phyloP scores from a whole-genome alignment of 495 filamentous ascomycete genomes.

The Penicillium egyptiacum region DNA sequence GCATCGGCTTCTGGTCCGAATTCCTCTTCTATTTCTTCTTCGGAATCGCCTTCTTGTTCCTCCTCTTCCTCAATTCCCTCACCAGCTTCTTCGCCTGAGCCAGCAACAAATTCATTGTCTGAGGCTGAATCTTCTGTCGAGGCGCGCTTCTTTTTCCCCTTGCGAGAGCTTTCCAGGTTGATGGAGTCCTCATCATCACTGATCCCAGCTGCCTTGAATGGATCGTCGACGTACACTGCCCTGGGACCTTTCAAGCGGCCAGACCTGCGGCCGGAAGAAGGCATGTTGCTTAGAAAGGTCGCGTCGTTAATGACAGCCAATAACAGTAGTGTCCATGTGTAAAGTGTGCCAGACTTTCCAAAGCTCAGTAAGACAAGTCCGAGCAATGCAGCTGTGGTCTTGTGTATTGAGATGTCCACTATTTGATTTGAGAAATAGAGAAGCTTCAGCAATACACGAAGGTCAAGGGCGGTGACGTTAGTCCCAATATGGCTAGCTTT shows the following conservation, averaged over 20 bases:
- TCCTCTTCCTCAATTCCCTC: slow-evolving; percentile 21
- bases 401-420: slow-evolving; percentile 2
- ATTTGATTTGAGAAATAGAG: slow-evolving; percentile 1
- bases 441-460: slow-evolving; percentile 12
- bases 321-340: background rate
- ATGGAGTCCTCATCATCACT: slow-evolving; percentile 34
- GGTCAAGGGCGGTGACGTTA: slow-evolving; percentile 5
- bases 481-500: background rate
- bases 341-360: too few species aligned
- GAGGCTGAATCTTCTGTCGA: slow-evolving; percentile 27
- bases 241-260: slow-evolving; percentile 34
- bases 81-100: slow-evolving; percentile 29
- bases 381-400: background rate
- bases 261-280: slow-evolving; percentile 39
- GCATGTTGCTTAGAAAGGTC: slow-evolving; percentile 21
- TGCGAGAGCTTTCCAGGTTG: background rate
- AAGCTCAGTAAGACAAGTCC: background rate
- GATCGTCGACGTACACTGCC: slow-evolving; percentile 39
- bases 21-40: slow-evolving; percentile 21
- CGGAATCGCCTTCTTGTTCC: slow-evolving; percentile 20
- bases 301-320: slow-evolving; percentile 5
- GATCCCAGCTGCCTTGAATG: slow-evolving; percentile 34
- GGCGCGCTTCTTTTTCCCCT: slow-evolving; percentile 22
- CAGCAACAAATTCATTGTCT: slow-evolving; percentile 33
- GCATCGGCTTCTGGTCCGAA: slow-evolving; percentile 15